phyloP scores from a whole-genome alignment of 306 rosid genomes.

The Begonia fuchsioides region DNA sequence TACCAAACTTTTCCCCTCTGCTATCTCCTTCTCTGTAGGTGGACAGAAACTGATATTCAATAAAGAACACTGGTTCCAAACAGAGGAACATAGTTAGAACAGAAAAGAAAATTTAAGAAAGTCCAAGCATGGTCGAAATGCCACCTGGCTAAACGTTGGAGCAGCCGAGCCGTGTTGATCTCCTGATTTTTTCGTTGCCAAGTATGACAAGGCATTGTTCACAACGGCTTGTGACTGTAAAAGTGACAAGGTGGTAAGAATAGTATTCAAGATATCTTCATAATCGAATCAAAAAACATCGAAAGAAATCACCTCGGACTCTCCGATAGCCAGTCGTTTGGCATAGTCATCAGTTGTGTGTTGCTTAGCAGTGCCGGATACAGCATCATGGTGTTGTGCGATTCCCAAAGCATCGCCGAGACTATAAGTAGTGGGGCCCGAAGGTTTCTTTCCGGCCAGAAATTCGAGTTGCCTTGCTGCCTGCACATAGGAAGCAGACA shows the following conservation, averaged over 20 bases:
- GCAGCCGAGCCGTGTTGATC: constrained; percentile 18
- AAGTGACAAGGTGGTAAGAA: neutral
- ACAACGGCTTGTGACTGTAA: constrained; percentile 62
- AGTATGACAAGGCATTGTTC: constrained; percentile 56
- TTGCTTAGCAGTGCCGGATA: constrained; percentile 70
- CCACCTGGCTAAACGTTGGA: constrained; percentile 48
- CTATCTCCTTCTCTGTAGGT: constrained; percentile 49
- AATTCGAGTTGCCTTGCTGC: constrained; percentile 66
- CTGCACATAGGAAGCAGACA: constrained; percentile 18
- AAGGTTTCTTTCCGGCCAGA: constrained; percentile 34
- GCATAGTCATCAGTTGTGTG: constrained; percentile 78
- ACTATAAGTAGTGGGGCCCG: constrained; percentile 16
- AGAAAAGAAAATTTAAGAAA: neutral
- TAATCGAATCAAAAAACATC: constrained; percentile 2
- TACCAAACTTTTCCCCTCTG: constrained; percentile 66
- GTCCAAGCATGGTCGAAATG: neutral
- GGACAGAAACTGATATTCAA: constrained; percentile 92
- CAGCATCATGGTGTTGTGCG: constrained; percentile 86
- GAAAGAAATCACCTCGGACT: constrained; percentile 34
- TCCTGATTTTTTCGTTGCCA: constrained; percentile 30
- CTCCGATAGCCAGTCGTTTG: constrained; percentile 63
- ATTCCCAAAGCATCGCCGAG: constrained; percentile 82
- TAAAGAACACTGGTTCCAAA: constrained; percentile 54
- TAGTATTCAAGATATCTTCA: neutral
- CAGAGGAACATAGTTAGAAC: constrained; percentile 1